phyloP scores from a whole-genome alignment of 2,329 filamentous ascomycete genomes.

The Aspergillus piperis region DNA sequence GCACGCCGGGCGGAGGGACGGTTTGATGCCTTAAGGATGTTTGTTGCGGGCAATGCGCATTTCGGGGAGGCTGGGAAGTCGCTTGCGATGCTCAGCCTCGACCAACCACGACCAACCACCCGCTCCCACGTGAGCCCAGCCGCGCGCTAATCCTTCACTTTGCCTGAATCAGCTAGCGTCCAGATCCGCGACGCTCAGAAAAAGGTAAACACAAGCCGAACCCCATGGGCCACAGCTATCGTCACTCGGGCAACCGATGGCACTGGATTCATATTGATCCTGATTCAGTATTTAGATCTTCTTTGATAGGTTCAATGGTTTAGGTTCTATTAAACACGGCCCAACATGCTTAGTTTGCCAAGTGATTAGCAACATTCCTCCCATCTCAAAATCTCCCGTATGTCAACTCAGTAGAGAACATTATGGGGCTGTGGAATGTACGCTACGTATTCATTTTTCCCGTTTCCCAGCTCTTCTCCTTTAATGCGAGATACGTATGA shows the following conservation, averaged over 20 bases:
- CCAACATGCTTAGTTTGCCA: too few relatives aligned
- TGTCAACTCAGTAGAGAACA: too few relatives aligned
- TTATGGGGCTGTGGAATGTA: too few relatives aligned
- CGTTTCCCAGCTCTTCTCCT: too few relatives aligned
- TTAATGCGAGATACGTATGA: too few relatives aligned
- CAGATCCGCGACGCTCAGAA: constrained; percentile 12
- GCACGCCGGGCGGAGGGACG: constrained; percentile 11
- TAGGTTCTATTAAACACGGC: too few relatives aligned
- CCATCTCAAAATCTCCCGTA: too few relatives aligned
- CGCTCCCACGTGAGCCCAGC: constrained; percentile 30
- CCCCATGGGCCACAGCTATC: constrained; percentile 14
- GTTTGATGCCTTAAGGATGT: constrained; percentile 31
- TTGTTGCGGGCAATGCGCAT: constrained; percentile 23
- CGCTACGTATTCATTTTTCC: too few relatives aligned
- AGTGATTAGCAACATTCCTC: too few relatives aligned
- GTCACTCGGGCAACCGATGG: constrained; percentile 25
- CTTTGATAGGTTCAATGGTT: not conserved
- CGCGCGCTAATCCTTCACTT: constrained; percentile 22
- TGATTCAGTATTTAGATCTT: too few relatives aligned
- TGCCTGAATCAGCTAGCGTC: constrained; percentile 18
- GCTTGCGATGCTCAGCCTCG: constrained; percentile 19
- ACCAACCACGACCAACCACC: constrained; percentile 23
- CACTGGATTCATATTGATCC: too few relatives aligned
- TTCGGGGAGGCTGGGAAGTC: constrained; percentile 27
- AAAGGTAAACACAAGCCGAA: constrained; percentile 25